phyloP scores from a whole-genome alignment of 1,284 basidiomycete genomes.

The Agroathelia rolfsii region DNA sequence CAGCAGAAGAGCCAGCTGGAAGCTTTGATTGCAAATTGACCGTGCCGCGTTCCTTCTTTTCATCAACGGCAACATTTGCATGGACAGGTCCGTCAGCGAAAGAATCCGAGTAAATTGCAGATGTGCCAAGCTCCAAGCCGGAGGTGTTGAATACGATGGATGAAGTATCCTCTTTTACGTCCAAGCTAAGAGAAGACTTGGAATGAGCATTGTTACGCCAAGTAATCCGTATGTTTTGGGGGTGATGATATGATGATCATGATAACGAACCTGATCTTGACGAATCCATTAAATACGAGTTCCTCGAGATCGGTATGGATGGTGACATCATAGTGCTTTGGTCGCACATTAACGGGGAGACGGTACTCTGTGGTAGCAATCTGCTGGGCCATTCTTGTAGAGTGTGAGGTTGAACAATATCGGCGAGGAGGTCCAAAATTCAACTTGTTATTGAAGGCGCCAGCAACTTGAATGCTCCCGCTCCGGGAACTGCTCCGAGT shows the following conservation, averaged over 20 bases:
- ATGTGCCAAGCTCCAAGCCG: conserved; percentile 58
- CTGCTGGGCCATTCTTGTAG: conserved; percentile 12
- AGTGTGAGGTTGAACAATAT: conserved; percentile 10
- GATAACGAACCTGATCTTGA: conserved; percentile 54
- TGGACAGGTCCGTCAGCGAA: conserved; percentile 44
- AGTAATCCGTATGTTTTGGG: no score
- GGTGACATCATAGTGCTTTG: conserved; percentile 77
- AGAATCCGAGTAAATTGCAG: conserved; percentile 51
- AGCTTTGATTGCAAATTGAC: conserved; percentile 47
- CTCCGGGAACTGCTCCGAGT: neutral
- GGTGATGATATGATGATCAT: conserved; percentile 1
- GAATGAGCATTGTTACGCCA: conserved; percentile 6
- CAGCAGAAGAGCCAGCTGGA: conserved; percentile 53
- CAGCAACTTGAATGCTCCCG: no score
- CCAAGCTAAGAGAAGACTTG: conserved; percentile 40
- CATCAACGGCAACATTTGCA: conserved; percentile 42
- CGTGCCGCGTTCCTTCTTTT: conserved; percentile 53
- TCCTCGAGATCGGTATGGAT: conserved; percentile 78
- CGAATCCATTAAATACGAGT: conserved; percentile 69
- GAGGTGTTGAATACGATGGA: conserved; percentile 66
- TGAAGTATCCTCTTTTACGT: conserved; percentile 59
- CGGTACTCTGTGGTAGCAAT: conserved; percentile 42
- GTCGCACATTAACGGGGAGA: conserved; percentile 66
- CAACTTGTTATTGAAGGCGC: no score
- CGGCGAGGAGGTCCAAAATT: conserved; percentile 7